A percentile compares a stretch with the other conserved stretches of the same genome.
phyloP scores from a whole-genome alignment of 208 protist genomes.

The Leishmania arabica region DNA sequence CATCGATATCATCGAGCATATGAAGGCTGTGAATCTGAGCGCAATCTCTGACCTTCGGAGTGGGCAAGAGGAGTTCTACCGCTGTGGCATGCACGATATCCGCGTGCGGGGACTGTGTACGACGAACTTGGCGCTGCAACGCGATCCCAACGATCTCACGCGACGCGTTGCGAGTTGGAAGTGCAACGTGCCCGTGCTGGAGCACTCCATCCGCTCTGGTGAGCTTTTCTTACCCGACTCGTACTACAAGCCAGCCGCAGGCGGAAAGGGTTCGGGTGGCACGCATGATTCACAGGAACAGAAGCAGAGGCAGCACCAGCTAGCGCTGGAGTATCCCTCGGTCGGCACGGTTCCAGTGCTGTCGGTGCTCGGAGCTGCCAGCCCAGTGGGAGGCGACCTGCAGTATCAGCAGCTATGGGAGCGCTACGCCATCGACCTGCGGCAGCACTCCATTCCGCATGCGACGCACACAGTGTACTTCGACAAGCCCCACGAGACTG shows the following conservation, averaged over 20 bases:
- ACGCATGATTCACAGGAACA: neutral
- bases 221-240: conserved; percentile 47
- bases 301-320: neutral
- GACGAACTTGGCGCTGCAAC: conserved; percentile 50
- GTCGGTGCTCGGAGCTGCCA: conserved; percentile 52
- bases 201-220: conserved; percentile 32
- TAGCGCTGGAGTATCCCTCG: neutral
- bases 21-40: conserved; percentile 44
- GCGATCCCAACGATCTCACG: conserved; percentile 8
- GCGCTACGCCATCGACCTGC: conserved; percentile 26
- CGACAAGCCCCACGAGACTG: conserved; percentile 44
- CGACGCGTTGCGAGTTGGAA: conserved; percentile 36
- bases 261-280: neutral
- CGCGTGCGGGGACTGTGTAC: conserved; percentile 49
- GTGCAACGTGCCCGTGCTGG: conserved; percentile 54
- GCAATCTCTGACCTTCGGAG: conserved; percentile 43
- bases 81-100: conserved; percentile 46
- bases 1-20: conserved; percentile 35
- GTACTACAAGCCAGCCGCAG: conserved; percentile 15
- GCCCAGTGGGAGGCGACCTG: conserved; percentile 39
- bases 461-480: conserved; percentile 65
- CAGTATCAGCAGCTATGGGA: conserved; percentile 33
- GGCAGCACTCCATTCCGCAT: conserved; percentile 50
- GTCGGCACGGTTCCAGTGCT: conserved; percentile 37
- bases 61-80: conserved; percentile 54